Evolutionary conservation across 352 stramenopile genomes (phyloP).

Genomic region (Phytopythium helicoides): DNA sequence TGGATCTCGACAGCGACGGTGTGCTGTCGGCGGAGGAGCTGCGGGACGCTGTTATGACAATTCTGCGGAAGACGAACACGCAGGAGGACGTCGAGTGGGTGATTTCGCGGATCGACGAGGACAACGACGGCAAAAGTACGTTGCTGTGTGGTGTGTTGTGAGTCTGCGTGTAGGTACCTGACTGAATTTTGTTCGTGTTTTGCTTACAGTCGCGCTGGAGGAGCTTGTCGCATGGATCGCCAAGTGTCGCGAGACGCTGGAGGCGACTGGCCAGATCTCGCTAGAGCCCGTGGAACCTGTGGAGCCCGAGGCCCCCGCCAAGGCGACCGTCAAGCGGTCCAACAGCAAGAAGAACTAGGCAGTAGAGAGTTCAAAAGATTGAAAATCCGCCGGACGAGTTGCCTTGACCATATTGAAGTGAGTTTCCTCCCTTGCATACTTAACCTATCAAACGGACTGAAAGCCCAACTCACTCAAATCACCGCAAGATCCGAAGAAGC

Average conservation of each 20-base stretch:
- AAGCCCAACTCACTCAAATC: no score
- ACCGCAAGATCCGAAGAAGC: not conserved
- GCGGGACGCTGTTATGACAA: slow-evolving; percentile 92
- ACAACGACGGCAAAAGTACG: slow-evolving; percentile 88
- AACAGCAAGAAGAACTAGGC: slow-evolving; percentile 69
- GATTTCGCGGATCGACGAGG: slow-evolving; percentile 90
- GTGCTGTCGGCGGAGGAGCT: slow-evolving; percentile 95
- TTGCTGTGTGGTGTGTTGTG: slow-evolving; percentile 1
- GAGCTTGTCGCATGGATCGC: slow-evolving; percentile 91
- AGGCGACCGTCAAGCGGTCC: slow-evolving; percentile 61
- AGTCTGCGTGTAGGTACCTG: slow-evolving; percentile 13
- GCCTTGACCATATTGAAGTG: not conserved
- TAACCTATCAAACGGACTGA: no score
- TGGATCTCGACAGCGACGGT: slow-evolving; percentile 97
- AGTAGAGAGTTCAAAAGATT: not conserved
- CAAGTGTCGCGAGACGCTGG: slow-evolving; percentile 85
- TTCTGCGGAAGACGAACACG: slow-evolving; percentile 93
- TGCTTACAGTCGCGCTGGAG: slow-evolving; percentile 85
- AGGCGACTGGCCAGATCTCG: slow-evolving; percentile 79
- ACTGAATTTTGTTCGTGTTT: slow-evolving; percentile 20
- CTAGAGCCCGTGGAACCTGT: slow-evolving; percentile 34
- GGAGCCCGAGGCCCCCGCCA: slow-evolving; percentile 27
- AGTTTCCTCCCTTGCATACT: no score
- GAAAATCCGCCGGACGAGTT: not conserved
- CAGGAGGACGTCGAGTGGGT: slow-evolving; percentile 95